Percentiles rank a stretch among this genome's conserved stretches.
Conservation (phyloP, 2,329 filamentous ascomycete species). For the Aureobasidium sp. region DNA sequence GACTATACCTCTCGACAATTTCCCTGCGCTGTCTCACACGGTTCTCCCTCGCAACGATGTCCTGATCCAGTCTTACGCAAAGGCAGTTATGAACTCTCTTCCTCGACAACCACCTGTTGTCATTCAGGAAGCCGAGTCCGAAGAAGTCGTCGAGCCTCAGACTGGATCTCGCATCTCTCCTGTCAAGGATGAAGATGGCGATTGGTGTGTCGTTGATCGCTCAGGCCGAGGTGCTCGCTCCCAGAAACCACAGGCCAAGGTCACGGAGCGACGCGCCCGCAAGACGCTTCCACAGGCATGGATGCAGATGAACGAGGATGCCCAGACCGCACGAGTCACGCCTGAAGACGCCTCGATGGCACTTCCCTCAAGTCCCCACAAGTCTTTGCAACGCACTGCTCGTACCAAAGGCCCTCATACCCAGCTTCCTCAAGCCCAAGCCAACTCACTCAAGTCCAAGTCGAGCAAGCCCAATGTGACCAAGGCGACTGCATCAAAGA, state of each 20-base stretch:
- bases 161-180: neutral
- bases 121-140: neutral
- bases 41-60: neutral
- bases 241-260: neutral
- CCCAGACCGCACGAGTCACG: neutral
- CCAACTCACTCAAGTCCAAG: slow-evolving; percentile 3
- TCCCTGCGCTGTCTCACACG: neutral
- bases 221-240: neutral
- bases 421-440: neutral
- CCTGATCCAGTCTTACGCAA: neutral
- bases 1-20: neutral
- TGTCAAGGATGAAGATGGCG: neutral
- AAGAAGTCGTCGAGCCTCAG: neutral
- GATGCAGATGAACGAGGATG: slow-evolving; percentile 12
- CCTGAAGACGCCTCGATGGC: neutral
- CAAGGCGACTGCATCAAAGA: neutral
- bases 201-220: neutral
- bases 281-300: slow-evolving; percentile 21
- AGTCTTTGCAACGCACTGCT: neutral
- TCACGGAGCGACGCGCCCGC: slow-evolving; percentile 18
- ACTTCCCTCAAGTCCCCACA: neutral
- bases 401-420: neutral
- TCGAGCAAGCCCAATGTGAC: slow-evolving; percentile 4
- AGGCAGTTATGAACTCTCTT: neutral
- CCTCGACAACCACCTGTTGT: neutral